Conservation (phyloP, 2,329 filamentous ascomycete species). For the Arthrocladium fulminans region DNA sequence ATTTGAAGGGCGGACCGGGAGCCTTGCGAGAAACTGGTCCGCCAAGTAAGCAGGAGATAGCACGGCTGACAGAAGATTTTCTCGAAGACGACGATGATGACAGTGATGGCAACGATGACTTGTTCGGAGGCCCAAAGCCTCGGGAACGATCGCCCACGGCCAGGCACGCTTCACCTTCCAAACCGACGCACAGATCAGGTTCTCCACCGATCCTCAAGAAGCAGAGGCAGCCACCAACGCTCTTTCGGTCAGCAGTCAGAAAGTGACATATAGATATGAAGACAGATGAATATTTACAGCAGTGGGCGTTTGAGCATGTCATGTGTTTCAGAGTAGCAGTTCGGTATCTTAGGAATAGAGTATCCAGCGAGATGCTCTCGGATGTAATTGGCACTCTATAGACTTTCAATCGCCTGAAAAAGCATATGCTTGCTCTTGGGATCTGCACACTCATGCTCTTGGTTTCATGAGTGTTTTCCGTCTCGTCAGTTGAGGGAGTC, state of each 20-base stretch:
- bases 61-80: constrained; percentile 15
- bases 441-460: neutral
- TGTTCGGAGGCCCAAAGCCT: neutral
- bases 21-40: neutral
- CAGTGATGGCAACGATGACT: constrained; percentile 5
- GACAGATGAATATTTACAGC: neutral
- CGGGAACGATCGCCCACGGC: neutral
- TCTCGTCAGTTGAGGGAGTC: neutral
- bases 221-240: neutral
- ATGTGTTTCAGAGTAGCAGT: neutral
- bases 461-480: neutral
- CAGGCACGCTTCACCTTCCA: neutral
- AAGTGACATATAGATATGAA: neutral
- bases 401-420: neutral
- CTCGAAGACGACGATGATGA: constrained; percentile 17
- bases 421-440: neutral
- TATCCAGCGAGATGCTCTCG: neutral
- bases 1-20: constrained; percentile 26
- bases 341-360: neutral
- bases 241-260: neutral
- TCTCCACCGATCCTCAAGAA: neutral
- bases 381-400: neutral
- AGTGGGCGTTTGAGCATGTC: neutral
- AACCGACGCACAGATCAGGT: neutral
- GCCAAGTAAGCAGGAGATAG: constrained; percentile 3